A percentile compares a stretch with the other conserved stretches of the same genome.
Conservation (phyloP, 768 basidiomycete genomes). For the Amanita thiersii region DNA sequence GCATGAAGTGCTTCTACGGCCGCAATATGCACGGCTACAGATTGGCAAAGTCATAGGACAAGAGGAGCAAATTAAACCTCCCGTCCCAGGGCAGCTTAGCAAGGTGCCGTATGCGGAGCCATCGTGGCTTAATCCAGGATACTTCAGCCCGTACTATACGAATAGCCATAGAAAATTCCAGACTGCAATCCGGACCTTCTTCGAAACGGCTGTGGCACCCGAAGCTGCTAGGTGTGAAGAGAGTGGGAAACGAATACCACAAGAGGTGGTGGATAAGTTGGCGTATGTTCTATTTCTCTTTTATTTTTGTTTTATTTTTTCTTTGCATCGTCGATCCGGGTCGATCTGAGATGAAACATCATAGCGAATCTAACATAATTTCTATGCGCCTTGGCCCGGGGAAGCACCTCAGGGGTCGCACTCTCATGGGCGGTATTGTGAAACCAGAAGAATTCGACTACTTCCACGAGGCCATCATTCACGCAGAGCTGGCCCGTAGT, state of each 20-base stretch:
- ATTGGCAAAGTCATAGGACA: slow-evolving; percentile 57
- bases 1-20: slow-evolving; percentile 67
- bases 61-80: slow-evolving; percentile 44
- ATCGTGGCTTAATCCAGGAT: slow-evolving; percentile 66
- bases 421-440: slow-evolving; percentile 67
- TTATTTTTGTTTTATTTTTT: too few relatives aligned
- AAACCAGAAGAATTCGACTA: slow-evolving; percentile 87
- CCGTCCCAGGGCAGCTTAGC: slow-evolving; percentile 56
- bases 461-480: slow-evolving; percentile 87
- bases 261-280: slow-evolving; percentile 79
- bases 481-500: slow-evolving; percentile 76
- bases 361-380: slow-evolving; percentile 67
- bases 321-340: not conserved
- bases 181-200: slow-evolving; percentile 65
- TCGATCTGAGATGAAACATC: not conserved
- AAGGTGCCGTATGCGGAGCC: slow-evolving; percentile 82
- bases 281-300: slow-evolving; percentile 36
- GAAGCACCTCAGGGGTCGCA: slow-evolving; percentile 75
- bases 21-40: slow-evolving; percentile 65
- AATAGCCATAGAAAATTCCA: slow-evolving; percentile 73
- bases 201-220: slow-evolving; percentile 63
- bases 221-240: slow-evolving; percentile 80
- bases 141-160: slow-evolving; percentile 70
- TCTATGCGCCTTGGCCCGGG: slow-evolving; percentile 91
- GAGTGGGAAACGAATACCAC: slow-evolving; percentile 78